Evolutionary conservation across 2,329 filamentous ascomycete species (phyloP).

Genomic region (Sclerotinia trifoliorum): DNA sequence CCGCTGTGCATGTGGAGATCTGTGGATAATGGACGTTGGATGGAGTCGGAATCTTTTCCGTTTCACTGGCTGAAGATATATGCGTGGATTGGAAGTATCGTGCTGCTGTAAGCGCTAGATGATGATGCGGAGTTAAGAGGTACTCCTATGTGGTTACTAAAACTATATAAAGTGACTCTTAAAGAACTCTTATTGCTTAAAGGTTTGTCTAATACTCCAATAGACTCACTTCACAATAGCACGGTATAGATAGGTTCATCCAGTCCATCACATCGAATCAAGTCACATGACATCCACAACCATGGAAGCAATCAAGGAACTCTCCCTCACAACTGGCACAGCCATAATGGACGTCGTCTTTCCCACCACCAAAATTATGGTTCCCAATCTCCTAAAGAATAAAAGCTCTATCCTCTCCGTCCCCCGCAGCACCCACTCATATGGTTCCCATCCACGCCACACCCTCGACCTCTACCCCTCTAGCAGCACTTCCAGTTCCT

Average conservation of each 20-base stretch:
- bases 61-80: not conserved
- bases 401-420: slow-evolving; percentile 32
- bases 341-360: slow-evolving; percentile 29
- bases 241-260: too few relatives aligned
- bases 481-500: slow-evolving; percentile 6
- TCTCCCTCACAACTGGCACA: slow-evolving; percentile 27
- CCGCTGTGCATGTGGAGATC: not conserved
- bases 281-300: not conserved
- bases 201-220: too few relatives aligned
- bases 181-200: too few relatives aligned
- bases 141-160: too few relatives aligned
- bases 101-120: not conserved
- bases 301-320: slow-evolving; percentile 33
- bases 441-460: slow-evolving; percentile 37
- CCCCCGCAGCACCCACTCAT: slow-evolving; percentile 28
- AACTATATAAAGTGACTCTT: too few relatives aligned
- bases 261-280: not conserved
- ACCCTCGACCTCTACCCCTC: slow-evolving; percentile 36
- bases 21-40: not conserved
- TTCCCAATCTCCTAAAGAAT: slow-evolving; percentile 32
- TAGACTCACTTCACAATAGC: not conserved
- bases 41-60: not conserved
- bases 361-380: slow-evolving; percentile 34
- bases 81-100: not conserved
- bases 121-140: not conserved